Evolutionary conservation across 164 flowering plant genomes (phyloP).

Genomic region (Warburgia ugandensis): DNA sequence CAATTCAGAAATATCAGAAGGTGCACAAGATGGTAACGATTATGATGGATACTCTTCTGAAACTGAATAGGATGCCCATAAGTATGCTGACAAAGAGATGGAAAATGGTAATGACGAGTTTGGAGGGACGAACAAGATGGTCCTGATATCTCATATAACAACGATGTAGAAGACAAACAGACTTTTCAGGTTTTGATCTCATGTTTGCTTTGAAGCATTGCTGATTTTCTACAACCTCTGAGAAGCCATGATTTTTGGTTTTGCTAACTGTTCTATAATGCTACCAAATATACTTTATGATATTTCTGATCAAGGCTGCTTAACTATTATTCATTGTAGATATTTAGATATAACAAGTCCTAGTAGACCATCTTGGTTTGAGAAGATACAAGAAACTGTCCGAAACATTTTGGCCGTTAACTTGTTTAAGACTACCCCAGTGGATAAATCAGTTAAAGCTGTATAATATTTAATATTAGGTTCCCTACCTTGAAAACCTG

Average conservation of each 20-base stretch:
- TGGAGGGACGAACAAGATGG: constrained; percentile 48
- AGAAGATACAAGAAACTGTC: constrained; percentile 74
- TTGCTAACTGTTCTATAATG: not conserved
- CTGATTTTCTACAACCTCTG: not conserved
- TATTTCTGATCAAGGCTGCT: not conserved
- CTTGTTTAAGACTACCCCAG: constrained; percentile 64
- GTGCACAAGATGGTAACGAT: constrained; percentile 45
- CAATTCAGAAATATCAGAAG: constrained; percentile 26
- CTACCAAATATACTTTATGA: too few species aligned
- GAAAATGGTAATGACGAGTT: constrained; percentile 36
- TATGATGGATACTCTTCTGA: constrained; percentile 60
- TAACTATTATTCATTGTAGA: not conserved
- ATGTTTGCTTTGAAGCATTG: not conserved
- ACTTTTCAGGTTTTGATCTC: constrained; percentile 51
- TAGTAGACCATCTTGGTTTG: constrained; percentile 73
- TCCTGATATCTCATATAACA: constrained; percentile 35
- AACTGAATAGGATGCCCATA: constrained; percentile 42
- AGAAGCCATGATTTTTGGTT: not conserved
- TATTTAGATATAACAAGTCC: constrained; percentile 31
- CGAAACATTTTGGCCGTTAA: constrained; percentile 61
- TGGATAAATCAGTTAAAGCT: constrained; percentile 59
- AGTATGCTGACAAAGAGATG: constrained; percentile 33
- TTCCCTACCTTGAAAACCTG: not conserved
- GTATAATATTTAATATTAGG: not conserved
- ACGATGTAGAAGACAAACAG: constrained; percentile 46